Conservation (phyloP, 352 stramenopile genomes). For the Pythium oligandrum region DNA sequence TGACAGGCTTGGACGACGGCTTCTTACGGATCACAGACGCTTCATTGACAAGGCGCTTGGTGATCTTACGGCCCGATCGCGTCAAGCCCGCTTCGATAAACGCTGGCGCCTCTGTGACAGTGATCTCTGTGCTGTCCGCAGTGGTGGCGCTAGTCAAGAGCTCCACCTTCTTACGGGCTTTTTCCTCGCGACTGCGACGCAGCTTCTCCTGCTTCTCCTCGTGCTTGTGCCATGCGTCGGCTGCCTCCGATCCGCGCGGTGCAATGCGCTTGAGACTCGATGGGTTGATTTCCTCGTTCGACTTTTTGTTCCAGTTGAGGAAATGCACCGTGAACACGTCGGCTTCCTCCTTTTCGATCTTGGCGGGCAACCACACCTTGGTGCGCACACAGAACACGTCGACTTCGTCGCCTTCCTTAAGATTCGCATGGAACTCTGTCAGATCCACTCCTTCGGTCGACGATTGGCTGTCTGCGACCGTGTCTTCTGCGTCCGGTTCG, state of each 20-base stretch:
- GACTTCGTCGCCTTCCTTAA: constrained; percentile 36
- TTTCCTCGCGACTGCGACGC: constrained; percentile 15
- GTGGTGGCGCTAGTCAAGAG: neutral
- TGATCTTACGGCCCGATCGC: constrained; percentile 62
- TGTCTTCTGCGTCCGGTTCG: neutral
- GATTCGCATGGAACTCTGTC: constrained; percentile 21
- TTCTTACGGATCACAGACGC: constrained; percentile 15
- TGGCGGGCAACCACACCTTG: constrained; percentile 55
- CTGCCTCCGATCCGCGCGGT: constrained; percentile 28
- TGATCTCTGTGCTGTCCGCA: neutral
- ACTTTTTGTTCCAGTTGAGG: constrained; percentile 60
- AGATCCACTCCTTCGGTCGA: neutral
- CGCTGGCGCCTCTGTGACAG: constrained; percentile 14
- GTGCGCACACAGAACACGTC: constrained; percentile 53
- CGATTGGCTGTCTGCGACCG: no score
- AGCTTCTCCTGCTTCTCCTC: constrained; percentile 44
- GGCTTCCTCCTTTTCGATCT: constrained; percentile 33
- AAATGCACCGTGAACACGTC: constrained; percentile 44
- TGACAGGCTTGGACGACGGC: constrained; percentile 24
- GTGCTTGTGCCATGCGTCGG: constrained; percentile 31
- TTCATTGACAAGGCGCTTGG: constrained; percentile 47
- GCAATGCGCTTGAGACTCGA: constrained; percentile 31
- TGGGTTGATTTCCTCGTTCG: constrained; percentile 42
- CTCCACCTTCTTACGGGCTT: neutral
- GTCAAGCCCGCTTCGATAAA: constrained; percentile 64